Evolutionary conservation across 2,329 filamentous ascomycete species (phyloP), one percentile per base, ranked within the genome.

Genomic region (Bipolaris sorokiniana): DNA sequence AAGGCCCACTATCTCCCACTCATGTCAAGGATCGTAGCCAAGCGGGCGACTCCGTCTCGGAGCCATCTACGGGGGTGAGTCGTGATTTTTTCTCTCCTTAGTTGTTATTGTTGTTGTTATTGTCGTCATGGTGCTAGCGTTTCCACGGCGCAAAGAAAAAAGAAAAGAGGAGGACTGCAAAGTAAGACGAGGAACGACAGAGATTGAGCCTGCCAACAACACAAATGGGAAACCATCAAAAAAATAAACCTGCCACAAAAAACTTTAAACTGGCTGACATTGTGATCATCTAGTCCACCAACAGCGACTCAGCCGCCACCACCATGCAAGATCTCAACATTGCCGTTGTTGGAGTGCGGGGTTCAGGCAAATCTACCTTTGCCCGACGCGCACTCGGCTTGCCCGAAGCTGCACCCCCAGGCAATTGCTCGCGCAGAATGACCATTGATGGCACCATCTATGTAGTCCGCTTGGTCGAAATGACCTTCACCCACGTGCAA

Each of bases 321-420:
- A 71, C 70, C 48, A 71, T 83, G 62, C 82, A 82, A 36, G 81
- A 85, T 68, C 80, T 88, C 66, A 86, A 84, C 63, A 82, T 88
- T 61, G 83, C 82, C 48, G 81, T 88, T 28, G 75, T 87, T 45
- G 85, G 86, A 58, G 78, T 80, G 50, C 76, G 78, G 53, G 78
- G 77, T 49, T 81, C 83, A 5, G 85, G 85, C 58, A 88, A 88
- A 73, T 82, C 84, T 22, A 83, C 82, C 45, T 87, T 88, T 65
- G 82, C 87, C 59, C 82, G 82, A 61, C 79, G 80, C 54, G 83
- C 84, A 11, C 74, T 88, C 51, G 83, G 84, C 46, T 78, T 86
- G 67, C 81, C 80, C 54, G 72, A 76, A 48, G 69, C 77, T 0
- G 76, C 80, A 2, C 59, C 74, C 4, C 75, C 79, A 13, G 78